Conservation (phyloP, 345 rosid genomes). For the Sonneratia alba region DNA sequence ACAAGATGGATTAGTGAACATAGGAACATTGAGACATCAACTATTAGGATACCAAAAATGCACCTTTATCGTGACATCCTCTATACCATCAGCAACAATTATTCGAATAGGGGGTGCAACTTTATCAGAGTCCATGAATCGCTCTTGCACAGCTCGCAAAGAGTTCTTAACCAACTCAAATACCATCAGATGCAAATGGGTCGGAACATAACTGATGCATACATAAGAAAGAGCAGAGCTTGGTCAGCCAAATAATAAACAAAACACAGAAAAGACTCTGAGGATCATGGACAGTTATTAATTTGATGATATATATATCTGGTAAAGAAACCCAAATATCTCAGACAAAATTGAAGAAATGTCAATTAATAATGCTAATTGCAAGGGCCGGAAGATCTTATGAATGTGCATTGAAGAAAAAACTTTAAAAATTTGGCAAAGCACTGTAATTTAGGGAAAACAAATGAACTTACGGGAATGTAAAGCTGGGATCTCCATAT, state of each 20-base stretch:
- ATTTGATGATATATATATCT: background rate
- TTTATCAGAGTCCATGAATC: slow-evolving; percentile 64
- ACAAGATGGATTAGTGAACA: background rate
- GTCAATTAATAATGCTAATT: background rate
- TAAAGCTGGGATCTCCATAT: slow-evolving; percentile 84
- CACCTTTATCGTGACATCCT: slow-evolving; percentile 96
- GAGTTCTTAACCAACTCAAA: slow-evolving; percentile 96
- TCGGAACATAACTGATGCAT: slow-evolving; percentile 61
- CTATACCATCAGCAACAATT: slow-evolving; percentile 87
- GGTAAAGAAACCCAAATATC: background rate
- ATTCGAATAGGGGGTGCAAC: slow-evolving; percentile 70
- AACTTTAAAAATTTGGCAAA: background rate
- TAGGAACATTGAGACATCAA: background rate
- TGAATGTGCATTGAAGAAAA: background rate
- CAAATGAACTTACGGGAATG: slow-evolving; percentile 69
- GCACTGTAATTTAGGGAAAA: slow-evolving; percentile 4
- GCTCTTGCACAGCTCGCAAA: slow-evolving; percentile 88
- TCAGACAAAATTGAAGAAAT: background rate
- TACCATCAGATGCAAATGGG: slow-evolving; percentile 91
- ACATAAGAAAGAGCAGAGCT: slow-evolving; percentile 2
- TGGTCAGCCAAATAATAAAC: background rate
- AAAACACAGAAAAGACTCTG: background rate
- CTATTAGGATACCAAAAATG: background rate
- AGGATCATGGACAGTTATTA: background rate
- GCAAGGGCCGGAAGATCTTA: background rate